phyloP scores from a whole-genome alignment of 805 yeast genomes.

The Ogataea paradorogensis region DNA sequence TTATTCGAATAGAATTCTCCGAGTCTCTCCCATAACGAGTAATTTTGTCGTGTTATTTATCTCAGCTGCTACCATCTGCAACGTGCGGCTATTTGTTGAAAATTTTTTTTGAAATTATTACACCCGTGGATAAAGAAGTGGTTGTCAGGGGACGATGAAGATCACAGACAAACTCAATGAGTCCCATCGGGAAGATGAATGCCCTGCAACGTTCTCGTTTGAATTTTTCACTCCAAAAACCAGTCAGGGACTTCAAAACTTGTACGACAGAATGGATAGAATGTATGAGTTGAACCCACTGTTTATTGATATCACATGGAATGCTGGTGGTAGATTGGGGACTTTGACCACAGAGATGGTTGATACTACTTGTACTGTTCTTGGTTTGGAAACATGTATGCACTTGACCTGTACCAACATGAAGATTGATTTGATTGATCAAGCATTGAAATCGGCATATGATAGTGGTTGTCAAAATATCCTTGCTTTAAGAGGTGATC shows the following conservation, averaged over 20 bases:
- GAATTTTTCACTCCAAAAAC: slow-evolving; percentile 98
- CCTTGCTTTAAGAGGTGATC: slow-evolving; percentile 92
- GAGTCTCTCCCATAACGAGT: background rate
- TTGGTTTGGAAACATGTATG: slow-evolving; percentile 96
- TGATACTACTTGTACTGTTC: slow-evolving; percentile 80
- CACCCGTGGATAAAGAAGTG: slow-evolving; percentile 1
- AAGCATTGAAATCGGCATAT: slow-evolving; percentile 81
- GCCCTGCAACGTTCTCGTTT: slow-evolving; percentile 78
- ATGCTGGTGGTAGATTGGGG: slow-evolving; percentile 91
- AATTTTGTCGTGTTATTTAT: background rate
- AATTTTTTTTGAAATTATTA: slow-evolving; percentile 2
- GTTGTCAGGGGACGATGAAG: slow-evolving; percentile 35
- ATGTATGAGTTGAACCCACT: slow-evolving; percentile 91
- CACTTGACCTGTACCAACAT: slow-evolving; percentile 96
- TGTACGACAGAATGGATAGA: slow-evolving; percentile 95
- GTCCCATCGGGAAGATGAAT: slow-evolving; percentile 33
- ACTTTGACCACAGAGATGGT: slow-evolving; percentile 88
- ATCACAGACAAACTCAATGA: slow-evolving; percentile 43
- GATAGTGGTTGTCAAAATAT: slow-evolving; percentile 94
- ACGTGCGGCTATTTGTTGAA: slow-evolving; percentile 11
- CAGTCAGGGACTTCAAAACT: slow-evolving; percentile 91
- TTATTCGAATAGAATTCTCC: background rate
- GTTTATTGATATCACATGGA: slow-evolving; percentile 97
- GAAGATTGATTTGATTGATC: slow-evolving; percentile 76
- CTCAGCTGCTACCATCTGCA: slow-evolving; percentile 4